phyloP scores from a whole-genome alignment of 345 rosid species.

The Angophora floribunda region DNA sequence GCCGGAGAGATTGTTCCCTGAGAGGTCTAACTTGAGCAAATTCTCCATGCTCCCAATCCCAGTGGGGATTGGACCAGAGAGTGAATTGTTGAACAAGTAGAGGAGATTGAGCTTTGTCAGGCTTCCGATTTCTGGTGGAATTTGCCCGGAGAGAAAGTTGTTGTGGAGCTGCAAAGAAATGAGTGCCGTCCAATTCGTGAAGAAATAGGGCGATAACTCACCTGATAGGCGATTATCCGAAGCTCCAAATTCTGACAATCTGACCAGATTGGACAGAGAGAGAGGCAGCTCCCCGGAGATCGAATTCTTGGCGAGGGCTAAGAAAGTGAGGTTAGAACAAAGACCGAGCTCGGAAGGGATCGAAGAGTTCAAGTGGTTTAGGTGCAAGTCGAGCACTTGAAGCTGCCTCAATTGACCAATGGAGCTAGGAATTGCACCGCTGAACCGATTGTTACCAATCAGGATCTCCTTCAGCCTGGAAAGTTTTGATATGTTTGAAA shows the following conservation, averaged over 20 bases:
- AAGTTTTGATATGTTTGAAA: constrained; percentile 40
- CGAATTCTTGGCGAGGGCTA: constrained; percentile 39
- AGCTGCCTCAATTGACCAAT: constrained; percentile 36
- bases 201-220: constrained; percentile 24
- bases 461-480: constrained; percentile 28
- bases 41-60: constrained; percentile 35
- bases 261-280: constrained; percentile 36
- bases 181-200: constrained; percentile 41
- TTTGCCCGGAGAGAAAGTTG: constrained; percentile 27
- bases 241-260: constrained; percentile 22
- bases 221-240: constrained; percentile 37
- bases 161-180: constrained; percentile 36
- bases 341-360: constrained; percentile 48
- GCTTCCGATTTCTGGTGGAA: constrained; percentile 38
- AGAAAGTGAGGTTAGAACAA: constrained; percentile 33
- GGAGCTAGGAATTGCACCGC: constrained; percentile 38
- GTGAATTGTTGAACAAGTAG: constrained; percentile 22
- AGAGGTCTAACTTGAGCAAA: constrained; percentile 25
- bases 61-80: constrained; percentile 36
- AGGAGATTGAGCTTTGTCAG: constrained; percentile 20
- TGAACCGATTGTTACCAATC: constrained; percentile 17
- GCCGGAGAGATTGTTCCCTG: constrained; percentile 41
- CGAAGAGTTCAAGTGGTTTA: constrained; percentile 29
- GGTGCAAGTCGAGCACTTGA: constrained; percentile 20
- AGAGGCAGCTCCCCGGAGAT: constrained; percentile 36